phyloP scores from a whole-genome alignment of 148 eudicot genomes.

The Drosera capensis region DNA sequence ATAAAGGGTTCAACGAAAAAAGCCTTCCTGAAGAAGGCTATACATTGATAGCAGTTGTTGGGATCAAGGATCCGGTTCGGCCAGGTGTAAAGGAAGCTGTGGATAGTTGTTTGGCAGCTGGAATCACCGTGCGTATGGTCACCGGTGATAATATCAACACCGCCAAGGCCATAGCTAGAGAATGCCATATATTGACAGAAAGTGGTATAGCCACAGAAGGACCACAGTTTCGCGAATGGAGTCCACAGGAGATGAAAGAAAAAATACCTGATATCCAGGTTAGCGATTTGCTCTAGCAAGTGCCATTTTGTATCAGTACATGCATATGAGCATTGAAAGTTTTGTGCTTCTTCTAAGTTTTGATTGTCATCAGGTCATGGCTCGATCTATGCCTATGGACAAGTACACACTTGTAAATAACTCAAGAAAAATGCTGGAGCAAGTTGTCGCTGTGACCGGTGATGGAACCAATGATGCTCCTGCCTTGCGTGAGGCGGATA shows the following conservation, averaged over 20 bases:
- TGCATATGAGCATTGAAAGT: neutral
- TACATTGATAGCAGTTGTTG: constrained; percentile 52
- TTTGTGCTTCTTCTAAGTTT: neutral
- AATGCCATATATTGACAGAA: constrained; percentile 67
- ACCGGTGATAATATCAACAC: constrained; percentile 83
- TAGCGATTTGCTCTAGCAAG: neutral
- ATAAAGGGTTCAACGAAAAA: neutral
- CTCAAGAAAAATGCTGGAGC: constrained; percentile 17
- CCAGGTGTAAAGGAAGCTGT: constrained; percentile 84
- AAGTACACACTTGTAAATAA: constrained; percentile 20
- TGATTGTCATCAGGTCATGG: constrained; percentile 22
- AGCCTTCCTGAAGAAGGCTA: constrained; percentile 41
- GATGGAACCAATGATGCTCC: constrained; percentile 46
- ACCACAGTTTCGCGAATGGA: constrained; percentile 41
- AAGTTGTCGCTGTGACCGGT: constrained; percentile 41
- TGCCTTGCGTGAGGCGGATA: constrained; percentile 34
- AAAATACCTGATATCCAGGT: constrained; percentile 70
- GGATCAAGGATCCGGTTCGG: constrained; percentile 81
- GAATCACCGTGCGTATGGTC: constrained; percentile 68
- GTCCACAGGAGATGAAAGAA: constrained; percentile 39
- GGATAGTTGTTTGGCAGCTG: constrained; percentile 60
- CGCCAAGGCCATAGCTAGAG: constrained; percentile 82
- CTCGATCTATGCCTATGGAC: constrained; percentile 36
- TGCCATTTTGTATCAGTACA: neutral
- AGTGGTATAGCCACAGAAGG: constrained; percentile 78